phyloP scores from a whole-genome alignment of 2,329 filamentous ascomycete genomes.

The Corynespora cassiicola region DNA sequence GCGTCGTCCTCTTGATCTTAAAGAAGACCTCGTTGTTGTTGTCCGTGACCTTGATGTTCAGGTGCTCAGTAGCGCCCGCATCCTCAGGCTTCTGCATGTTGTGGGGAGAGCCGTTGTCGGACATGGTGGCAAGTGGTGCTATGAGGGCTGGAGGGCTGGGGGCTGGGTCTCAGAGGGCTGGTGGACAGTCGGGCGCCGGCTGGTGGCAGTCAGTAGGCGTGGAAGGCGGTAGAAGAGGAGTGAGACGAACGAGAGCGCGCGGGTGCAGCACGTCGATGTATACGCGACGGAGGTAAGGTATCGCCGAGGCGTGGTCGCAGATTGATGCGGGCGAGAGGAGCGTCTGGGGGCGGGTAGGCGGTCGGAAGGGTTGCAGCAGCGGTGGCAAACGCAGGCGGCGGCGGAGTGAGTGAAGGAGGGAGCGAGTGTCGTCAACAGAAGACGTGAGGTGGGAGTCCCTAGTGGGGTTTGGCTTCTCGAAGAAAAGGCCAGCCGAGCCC shows the following conservation, averaged over 20 bases:
- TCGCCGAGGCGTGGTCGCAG: constrained; percentile 14
- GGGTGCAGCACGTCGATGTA: constrained; percentile 21
- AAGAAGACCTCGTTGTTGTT: constrained; percentile 99
- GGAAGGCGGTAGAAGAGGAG: constrained; percentile 23
- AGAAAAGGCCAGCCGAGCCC: constrained; percentile 8
- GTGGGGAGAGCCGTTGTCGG: constrained; percentile 50
- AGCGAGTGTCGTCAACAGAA: constrained; percentile 14
- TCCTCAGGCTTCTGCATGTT: constrained; percentile 53
- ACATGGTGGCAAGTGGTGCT: constrained; percentile 36
- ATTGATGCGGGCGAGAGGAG: constrained; percentile 18
- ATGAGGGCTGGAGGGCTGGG: constrained; percentile 4
- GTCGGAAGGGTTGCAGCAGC: constrained; percentile 20
- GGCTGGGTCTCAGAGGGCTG: not conserved
- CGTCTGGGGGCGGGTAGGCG: constrained; percentile 15
- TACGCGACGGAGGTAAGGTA: constrained; percentile 10
- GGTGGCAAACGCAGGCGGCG: constrained; percentile 29
- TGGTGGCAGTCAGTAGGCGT: constrained; percentile 22
- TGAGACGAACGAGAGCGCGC: constrained; percentile 23
- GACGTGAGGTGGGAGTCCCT: constrained; percentile 33
- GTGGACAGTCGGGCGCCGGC: constrained; percentile 2
- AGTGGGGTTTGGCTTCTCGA: constrained; percentile 30
- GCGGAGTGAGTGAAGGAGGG: constrained; percentile 19
- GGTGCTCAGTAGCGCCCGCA: constrained; percentile 71
- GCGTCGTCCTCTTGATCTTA: constrained; percentile 98
- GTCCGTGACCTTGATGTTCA: constrained; percentile 99